phyloP scores from a whole-genome alignment of 2,329 filamentous ascomycete species.

The Aspergillus viridinutans region DNA sequence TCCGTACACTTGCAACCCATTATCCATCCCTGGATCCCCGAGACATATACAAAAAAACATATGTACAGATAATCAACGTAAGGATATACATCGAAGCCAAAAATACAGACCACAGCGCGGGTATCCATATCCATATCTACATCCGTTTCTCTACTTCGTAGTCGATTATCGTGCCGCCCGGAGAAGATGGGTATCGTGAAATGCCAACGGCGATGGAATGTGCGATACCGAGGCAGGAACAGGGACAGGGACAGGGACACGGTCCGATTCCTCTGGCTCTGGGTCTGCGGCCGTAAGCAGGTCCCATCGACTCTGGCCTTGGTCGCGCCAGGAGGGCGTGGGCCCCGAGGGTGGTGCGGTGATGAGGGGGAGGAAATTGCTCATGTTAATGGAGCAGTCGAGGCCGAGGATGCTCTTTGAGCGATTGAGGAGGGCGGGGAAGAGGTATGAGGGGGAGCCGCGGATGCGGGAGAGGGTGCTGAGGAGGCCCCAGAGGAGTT shows the following conservation, averaged over 20 bases:
- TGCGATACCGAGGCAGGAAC: neutral
- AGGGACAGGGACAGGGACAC: neutral
- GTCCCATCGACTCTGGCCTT: neutral
- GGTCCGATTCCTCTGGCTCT: neutral
- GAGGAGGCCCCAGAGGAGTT: slow-evolving; percentile 39
- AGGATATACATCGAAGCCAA: neutral
- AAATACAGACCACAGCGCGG: neutral
- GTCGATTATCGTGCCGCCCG: neutral
- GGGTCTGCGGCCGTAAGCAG: neutral
- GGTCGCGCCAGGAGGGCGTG: neutral
- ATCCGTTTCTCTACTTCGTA: neutral
- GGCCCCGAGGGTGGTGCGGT: slow-evolving; percentile 6
- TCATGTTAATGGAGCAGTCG: slow-evolving; percentile 26
- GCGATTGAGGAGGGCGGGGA: slow-evolving; percentile 29
- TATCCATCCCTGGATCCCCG: neutral
- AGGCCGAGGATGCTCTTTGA: slow-evolving; percentile 29
- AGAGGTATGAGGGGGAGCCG: slow-evolving; percentile 36
- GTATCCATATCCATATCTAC: neutral
- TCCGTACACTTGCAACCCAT: neutral
- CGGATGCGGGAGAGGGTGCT: slow-evolving; percentile 35
- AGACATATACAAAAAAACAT: neutral
- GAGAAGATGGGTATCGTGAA: neutral
- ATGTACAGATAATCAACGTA: neutral
- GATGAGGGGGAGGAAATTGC: slow-evolving; percentile 24
- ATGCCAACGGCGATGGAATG: neutral